Evolutionary conservation across 495 filamentous ascomycete species (phyloP).

Genomic region (Lentithecium fluviatile): DNA sequence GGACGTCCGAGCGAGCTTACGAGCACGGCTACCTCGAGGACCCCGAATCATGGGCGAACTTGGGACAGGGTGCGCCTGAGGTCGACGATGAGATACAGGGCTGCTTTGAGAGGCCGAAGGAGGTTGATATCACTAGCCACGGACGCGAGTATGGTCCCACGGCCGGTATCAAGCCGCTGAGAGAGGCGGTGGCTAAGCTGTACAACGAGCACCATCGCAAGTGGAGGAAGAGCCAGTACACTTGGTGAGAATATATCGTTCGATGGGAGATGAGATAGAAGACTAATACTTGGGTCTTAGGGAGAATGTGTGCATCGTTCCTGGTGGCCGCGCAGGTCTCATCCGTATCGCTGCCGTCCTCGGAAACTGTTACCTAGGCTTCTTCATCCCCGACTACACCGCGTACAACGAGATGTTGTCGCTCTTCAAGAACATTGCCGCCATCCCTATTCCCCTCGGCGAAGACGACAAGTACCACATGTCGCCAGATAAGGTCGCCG

Average conservation of each 20-base stretch:
- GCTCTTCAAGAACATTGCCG: slow-evolving; percentile 88
- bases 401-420: slow-evolving; percentile 97
- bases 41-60: slow-evolving; percentile 82
- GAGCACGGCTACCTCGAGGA: slow-evolving; percentile 63
- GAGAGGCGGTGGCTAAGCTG: slow-evolving; percentile 84
- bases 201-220: slow-evolving; percentile 92
- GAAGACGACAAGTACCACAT: slow-evolving; percentile 87
- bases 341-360: slow-evolving; percentile 93
- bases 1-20: slow-evolving; percentile 46
- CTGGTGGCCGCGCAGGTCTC: slow-evolving; percentile 86
- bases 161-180: slow-evolving; percentile 85
- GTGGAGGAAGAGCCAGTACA: slow-evolving; percentile 86
- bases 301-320: slow-evolving; percentile 97
- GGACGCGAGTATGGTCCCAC: slow-evolving; percentile 91
- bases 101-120: slow-evolving; percentile 82
- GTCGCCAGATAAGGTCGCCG: slow-evolving; percentile 84
- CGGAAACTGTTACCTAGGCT: slow-evolving; percentile 82
- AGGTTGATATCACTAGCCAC: slow-evolving; percentile 70
- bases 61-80: slow-evolving; percentile 93
- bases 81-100: slow-evolving; percentile 90
- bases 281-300: not conserved
- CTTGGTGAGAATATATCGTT: slow-evolving; percentile 59
- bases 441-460: slow-evolving; percentile 81
- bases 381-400: slow-evolving; percentile 55
- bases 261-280: not conserved